These are phyloP conservation scores for Kodamaea sagamina DNA, from an alignment of 805 yeast species.

Conservation along the genomic window DNA sequence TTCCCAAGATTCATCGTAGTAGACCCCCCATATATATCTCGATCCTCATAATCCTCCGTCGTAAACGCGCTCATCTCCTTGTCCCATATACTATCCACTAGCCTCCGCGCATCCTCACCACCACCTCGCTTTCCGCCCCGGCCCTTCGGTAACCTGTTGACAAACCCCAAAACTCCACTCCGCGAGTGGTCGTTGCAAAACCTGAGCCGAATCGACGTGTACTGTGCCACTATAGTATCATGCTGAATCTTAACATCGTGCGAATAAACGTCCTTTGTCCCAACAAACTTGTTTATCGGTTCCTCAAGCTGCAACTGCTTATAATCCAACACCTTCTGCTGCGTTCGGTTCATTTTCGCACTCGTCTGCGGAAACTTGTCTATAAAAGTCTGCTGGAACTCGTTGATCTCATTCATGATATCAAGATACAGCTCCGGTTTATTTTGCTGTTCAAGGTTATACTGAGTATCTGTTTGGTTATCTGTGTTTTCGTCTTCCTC, in stretches of 20 bases:
- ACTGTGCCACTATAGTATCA: slow-evolving; percentile 38
- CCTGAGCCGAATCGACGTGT: slow-evolving; percentile 38
- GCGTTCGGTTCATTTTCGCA: slow-evolving; percentile 29
- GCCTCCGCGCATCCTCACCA: not conserved
- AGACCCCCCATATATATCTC: slow-evolving; percentile 10
- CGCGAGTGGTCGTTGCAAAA: slow-evolving; percentile 23
- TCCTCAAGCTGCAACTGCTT: slow-evolving; percentile 26
- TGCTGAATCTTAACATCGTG: slow-evolving; percentile 32
- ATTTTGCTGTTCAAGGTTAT: slow-evolving; percentile 9
- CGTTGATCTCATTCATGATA: slow-evolving; percentile 29
- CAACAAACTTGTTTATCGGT: slow-evolving; percentile 10
- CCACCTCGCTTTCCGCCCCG: not conserved
- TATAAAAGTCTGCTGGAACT: slow-evolving; percentile 34
- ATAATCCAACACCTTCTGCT: slow-evolving; percentile 38
- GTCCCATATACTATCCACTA: slow-evolving; percentile 16
- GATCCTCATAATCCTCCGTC: slow-evolving; percentile 9
- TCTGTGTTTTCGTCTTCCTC: slow-evolving; percentile 10
- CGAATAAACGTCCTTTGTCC: slow-evolving; percentile 10
- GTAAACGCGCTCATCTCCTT: slow-evolving; percentile 10
- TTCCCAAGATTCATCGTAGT: slow-evolving; percentile 5
- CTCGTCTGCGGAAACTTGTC: slow-evolving; percentile 18
- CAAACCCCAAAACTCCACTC: slow-evolving; percentile 32
- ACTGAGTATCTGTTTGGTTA: slow-evolving; percentile 1
- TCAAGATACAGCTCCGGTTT: slow-evolving; percentile 13
- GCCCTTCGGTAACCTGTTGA: slow-evolving; percentile 16